Base-by-base conservation (phyloP, 257 asterid genomes). In the Leonotis leonurus region DNA sequence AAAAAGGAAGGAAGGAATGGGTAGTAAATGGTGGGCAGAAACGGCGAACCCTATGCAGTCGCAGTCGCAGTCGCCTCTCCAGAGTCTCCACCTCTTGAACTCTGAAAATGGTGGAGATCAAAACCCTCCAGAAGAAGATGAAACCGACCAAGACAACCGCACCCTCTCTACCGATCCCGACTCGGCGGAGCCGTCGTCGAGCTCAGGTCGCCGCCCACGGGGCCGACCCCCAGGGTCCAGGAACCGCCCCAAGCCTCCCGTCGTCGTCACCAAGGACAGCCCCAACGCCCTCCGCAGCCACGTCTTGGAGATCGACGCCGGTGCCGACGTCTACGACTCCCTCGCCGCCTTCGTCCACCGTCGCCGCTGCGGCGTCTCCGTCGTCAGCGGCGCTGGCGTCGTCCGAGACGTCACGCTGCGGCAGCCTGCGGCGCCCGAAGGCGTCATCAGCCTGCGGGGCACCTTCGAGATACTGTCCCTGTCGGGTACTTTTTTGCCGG, bases 1-100 rank as follows among this genome's bases (percentile, higher is more conserved):
- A 69, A 21, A 45, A 32, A 20, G 50, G 49, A 0, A 29, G 83
- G 95, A 32, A 20, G 50, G 49, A 0, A 29, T 86, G 95, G 85
- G 87, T 3, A 81, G 84, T 57, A 68, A 78, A 73, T 85, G 95
- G 95, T 85, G 96, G 96, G 79, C 74, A 62, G 95, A 81, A 55
- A 79, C 67, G 65, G 75, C 79, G 82, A 75, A 82, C 35, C 84
- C 83, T 26, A 71, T 85, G 75, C 60, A 62, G 20, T 6, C 3
- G 3, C 33, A 27, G 6, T n/a, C n/a, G n/a, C 53, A 46, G 3
- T 68, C 82, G 14, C 62, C 79, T 62, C 83, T 75, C 45, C 85
- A 71, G 14, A 62, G 78, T 62, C 83, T 75, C 45, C 85, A 71
- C 54, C 78, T 69, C 26, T 51, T 71, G 22, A 78, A 33, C 73